Evolutionary conservation across 2,329 filamentous ascomycete genomes (phyloP).

Genomic region (Verticillium longisporum): DNA sequence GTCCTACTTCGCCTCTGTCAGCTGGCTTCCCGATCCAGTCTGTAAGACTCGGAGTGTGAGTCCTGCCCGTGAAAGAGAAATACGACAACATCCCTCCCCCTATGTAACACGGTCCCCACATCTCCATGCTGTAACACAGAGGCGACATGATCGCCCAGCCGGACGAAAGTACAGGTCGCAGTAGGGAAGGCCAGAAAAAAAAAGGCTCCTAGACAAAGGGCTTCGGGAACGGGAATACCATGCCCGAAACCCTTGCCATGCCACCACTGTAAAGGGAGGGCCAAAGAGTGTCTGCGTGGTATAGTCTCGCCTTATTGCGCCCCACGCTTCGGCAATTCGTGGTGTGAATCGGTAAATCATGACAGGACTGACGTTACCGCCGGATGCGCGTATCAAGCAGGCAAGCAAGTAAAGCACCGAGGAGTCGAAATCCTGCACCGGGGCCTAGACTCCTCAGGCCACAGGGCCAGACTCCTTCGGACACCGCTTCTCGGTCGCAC

Average conservation of each 20-base stretch:
- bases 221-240: neutral
- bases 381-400: no score
- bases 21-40: neutral
- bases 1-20: neutral
- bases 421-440: neutral
- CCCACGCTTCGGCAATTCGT: neutral
- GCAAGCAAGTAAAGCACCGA: no score
- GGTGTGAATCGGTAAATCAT: no score
- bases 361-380: no score
- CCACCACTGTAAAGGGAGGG: neutral
- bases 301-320: neutral
- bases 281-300: neutral
- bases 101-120: neutral
- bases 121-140: neutral
- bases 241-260: neutral
- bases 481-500: neutral
- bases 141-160: neutral
- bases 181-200: neutral
- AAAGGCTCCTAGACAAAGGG: neutral
- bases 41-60: neutral
- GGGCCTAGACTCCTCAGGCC: neutral
- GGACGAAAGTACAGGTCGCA: neutral
- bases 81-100: neutral
- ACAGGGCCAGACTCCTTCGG: neutral
- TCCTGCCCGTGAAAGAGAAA: neutral